A percentile compares a stretch with the other conserved stretches of the same genome.
These are phyloP conservation scores for Parietichytrium sp. DNA, from an alignment of 108 stramenopile genomes.

Conservation along the genomic window DNA sequence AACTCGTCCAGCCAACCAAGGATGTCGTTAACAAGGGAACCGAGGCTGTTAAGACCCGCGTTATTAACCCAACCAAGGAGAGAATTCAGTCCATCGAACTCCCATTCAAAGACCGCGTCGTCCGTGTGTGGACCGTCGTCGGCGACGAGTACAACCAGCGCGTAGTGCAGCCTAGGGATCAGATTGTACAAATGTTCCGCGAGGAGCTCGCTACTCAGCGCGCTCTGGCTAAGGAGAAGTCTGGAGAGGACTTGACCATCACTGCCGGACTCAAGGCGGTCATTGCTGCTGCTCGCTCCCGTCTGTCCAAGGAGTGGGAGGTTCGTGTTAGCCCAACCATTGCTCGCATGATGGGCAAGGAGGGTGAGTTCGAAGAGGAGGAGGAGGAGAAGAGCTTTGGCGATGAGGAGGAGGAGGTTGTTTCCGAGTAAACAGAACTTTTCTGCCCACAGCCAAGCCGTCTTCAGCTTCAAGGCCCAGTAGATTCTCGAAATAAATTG, in stretches of 20 bases:
- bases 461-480: too few relatives aligned
- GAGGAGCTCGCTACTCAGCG: constrained; percentile 20
- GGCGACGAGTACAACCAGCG: not conserved
- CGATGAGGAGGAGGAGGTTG: constrained; percentile 21
- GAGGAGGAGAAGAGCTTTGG: constrained; percentile 26
- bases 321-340: constrained; percentile 10
- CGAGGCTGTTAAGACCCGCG: constrained; percentile 14
- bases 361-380: constrained; percentile 14
- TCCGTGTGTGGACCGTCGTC: not conserved
- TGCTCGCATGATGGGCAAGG: constrained; percentile 13
- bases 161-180: constrained; percentile 27
- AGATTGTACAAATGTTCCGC: constrained; percentile 37
- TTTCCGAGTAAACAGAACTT: too few relatives aligned
- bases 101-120: constrained; percentile 19
- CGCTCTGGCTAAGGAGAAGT: constrained; percentile 17
- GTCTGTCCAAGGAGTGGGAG: constrained; percentile 32
- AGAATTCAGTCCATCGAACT: too few relatives aligned
- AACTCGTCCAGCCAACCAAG: constrained; percentile 8
- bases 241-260: constrained; percentile 34
- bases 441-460: too few relatives aligned
- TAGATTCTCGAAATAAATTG: too few relatives aligned
- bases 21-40: not conserved
- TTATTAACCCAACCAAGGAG: not conserved
- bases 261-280: constrained; percentile 28
- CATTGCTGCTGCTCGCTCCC: constrained; percentile 24